phyloP scores from a whole-genome alignment of 306 rosid species.

The Comarum palustre region DNA sequence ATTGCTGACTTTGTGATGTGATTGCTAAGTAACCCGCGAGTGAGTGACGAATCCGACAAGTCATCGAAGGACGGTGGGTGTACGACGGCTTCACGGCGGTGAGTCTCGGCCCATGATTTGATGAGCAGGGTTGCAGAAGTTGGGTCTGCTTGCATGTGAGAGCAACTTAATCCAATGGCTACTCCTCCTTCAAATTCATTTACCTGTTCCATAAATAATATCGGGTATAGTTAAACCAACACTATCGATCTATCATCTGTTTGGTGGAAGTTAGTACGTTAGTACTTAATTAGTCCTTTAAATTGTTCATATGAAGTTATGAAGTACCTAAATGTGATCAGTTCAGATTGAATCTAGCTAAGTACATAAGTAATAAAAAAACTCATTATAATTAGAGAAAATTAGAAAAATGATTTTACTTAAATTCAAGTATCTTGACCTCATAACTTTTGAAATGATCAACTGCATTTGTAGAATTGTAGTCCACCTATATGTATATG shows the following conservation, averaged over 20 bases:
- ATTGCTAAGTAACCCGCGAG: not conserved
- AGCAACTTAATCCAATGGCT: slow-evolving; percentile 67
- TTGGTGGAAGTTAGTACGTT: too few species aligned
- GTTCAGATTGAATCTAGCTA: too few species aligned
- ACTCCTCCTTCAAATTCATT: slow-evolving; percentile 63
- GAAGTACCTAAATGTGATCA: too few species aligned
- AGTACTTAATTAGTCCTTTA: too few species aligned
- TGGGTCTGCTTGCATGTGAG: slow-evolving; percentile 60
- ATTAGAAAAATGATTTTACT: too few species aligned
- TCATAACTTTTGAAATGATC: too few species aligned
- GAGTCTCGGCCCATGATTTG: slow-evolving; percentile 53
- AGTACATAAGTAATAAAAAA: not conserved
- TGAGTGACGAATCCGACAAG: not conserved
- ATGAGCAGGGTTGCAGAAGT: slow-evolving; percentile 40
- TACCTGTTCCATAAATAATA: slow-evolving; percentile 56
- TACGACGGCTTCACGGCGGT: slow-evolving; percentile 29
- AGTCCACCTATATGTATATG: too few species aligned
- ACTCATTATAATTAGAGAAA: too few species aligned
- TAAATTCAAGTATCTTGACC: not conserved
- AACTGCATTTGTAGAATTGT: too few species aligned
- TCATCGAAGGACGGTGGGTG: slow-evolving; percentile 30
- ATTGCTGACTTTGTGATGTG: slow-evolving; percentile 16
- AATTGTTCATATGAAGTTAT: too few species aligned
- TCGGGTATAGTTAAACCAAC: too few species aligned
- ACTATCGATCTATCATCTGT: too few species aligned